A percentile compares a stretch with the other conserved stretches of the same genome.
Evolutionary conservation across 371 early-diverging fungal genomes (phyloP).

Genomic region (Mortierella sp.): DNA sequence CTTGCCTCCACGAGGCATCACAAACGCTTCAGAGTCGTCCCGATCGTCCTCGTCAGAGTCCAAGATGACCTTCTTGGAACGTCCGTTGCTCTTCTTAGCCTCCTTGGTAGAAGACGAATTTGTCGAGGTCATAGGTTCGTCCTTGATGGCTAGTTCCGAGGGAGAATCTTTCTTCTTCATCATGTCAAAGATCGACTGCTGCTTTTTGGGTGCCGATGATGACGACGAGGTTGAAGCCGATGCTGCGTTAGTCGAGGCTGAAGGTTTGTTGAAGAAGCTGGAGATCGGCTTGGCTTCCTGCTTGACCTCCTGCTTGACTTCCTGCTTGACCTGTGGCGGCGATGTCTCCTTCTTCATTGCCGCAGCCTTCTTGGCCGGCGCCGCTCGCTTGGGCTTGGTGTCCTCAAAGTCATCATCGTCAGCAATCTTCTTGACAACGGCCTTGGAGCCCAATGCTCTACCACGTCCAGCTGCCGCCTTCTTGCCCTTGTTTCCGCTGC

Average conservation of each 20-base stretch:
- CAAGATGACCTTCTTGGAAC: constrained; percentile 18
- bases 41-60: constrained; percentile 46
- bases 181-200: constrained; percentile 48
- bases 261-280: constrained; percentile 24
- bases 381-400: constrained; percentile 29
- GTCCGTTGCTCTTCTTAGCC: constrained; percentile 19
- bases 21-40: constrained; percentile 35
- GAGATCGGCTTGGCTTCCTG: constrained; percentile 21
- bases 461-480: constrained; percentile 20
- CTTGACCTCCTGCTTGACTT: constrained; percentile 26
- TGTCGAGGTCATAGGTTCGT: constrained; percentile 12
- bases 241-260: constrained; percentile 13
- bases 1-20: neutral
- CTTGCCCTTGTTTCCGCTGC: constrained; percentile 38
- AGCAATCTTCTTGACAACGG: constrained; percentile 41
- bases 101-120: constrained; percentile 2
- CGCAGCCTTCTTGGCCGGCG: constrained; percentile 19
- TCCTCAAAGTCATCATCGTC: constrained; percentile 48
- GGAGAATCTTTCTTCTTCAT: constrained; percentile 37
- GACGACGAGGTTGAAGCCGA: constrained; percentile 4
- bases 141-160: constrained; percentile 9
- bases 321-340: constrained; percentile 19
- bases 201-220: constrained; percentile 43
- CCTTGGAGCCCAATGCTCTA: constrained; percentile 3
- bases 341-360: constrained; percentile 24